Conservation (phyloP, 2,329 filamentous ascomycete genomes). For the Ascochyta pisi region DNA sequence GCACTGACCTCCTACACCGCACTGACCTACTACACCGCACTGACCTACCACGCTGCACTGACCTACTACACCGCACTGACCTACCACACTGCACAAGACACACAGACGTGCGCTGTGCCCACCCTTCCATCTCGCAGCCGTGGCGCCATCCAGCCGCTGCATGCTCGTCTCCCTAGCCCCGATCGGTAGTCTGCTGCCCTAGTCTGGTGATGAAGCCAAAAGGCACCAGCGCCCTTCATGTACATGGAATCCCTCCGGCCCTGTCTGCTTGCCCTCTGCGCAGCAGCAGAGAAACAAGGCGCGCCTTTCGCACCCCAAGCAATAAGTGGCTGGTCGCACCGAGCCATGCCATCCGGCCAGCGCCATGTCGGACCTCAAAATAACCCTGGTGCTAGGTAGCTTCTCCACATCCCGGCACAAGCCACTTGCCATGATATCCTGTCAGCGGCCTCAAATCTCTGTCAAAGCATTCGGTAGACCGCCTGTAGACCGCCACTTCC, state of each 20-base stretch:
- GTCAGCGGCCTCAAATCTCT: neutral
- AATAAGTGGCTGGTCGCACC: conserved; percentile 14
- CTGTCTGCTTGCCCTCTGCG: neutral
- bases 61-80: too few relatives aligned
- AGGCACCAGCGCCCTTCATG: conserved; percentile 3
- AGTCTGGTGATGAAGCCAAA: conserved; percentile 19
- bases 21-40: neutral
- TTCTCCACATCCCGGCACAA: conserved; percentile 1
- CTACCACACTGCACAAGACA: neutral
- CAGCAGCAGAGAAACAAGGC: neutral
- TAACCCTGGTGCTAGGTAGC: conserved; percentile 5
- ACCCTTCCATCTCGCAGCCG: conserved; percentile 13
- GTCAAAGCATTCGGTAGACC: neutral
- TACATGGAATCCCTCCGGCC: neutral
- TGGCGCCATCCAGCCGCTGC: conserved; percentile 17
- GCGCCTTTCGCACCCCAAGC: neutral
- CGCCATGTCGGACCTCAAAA: conserved; percentile 8
- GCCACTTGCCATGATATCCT: neutral
- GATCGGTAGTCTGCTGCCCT: conserved; percentile 15
- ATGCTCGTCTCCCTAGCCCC: conserved; percentile 16
- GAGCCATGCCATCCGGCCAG: conserved; percentile 4
- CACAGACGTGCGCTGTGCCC: conserved; percentile 1
- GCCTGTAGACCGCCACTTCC: neutral
- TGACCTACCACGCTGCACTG: neutral
- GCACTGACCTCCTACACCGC: too few relatives aligned